These are phyloP conservation scores for Sarcomyxa edulis DNA, from an alignment of 768 basidiomycete species.

Conservation along the genomic window DNA sequence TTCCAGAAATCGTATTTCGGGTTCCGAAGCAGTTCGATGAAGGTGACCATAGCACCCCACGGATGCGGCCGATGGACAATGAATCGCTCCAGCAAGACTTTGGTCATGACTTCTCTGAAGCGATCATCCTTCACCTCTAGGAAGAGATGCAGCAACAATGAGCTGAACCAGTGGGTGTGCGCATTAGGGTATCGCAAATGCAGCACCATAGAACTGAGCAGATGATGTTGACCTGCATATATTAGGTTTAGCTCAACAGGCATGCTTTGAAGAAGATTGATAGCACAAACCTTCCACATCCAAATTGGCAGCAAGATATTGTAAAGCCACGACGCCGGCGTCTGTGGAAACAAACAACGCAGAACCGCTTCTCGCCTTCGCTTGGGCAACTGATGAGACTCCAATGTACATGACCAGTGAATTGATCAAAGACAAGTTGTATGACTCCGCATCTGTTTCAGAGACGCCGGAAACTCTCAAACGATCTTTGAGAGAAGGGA, in stretches of 20 bases:
- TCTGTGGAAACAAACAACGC: conserved; percentile 78
- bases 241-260: conserved; percentile 3
- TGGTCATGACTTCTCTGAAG: conserved; percentile 79
- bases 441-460: conserved; percentile 50
- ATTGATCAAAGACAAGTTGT: conserved; percentile 89
- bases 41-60: conserved; percentile 91
- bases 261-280: not conserved
- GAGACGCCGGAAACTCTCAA: conserved; percentile 46
- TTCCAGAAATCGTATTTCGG: conserved; percentile 89
- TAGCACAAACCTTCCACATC: conserved; percentile 79
- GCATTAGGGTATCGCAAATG: conserved; percentile 97
- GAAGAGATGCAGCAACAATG: conserved; percentile 85
- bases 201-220: conserved; percentile 87
- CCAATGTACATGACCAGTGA: conserved; percentile 95
- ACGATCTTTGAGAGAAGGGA: conserved; percentile 74
- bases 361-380: conserved; percentile 78
- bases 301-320: conserved; percentile 76
- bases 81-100: conserved; percentile 89
- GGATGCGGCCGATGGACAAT: conserved; percentile 94
- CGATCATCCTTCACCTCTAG: conserved; percentile 69
- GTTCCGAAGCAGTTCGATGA: conserved; percentile 90
- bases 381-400: conserved; percentile 87
- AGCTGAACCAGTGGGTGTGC: conserved; percentile 98
- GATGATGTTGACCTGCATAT: conserved; percentile 83
- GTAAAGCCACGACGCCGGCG: conserved; percentile 79